These are phyloP conservation scores for Quercus cerris DNA, from an alignment of 306 rosid species.

Conservation along the genomic window DNA sequence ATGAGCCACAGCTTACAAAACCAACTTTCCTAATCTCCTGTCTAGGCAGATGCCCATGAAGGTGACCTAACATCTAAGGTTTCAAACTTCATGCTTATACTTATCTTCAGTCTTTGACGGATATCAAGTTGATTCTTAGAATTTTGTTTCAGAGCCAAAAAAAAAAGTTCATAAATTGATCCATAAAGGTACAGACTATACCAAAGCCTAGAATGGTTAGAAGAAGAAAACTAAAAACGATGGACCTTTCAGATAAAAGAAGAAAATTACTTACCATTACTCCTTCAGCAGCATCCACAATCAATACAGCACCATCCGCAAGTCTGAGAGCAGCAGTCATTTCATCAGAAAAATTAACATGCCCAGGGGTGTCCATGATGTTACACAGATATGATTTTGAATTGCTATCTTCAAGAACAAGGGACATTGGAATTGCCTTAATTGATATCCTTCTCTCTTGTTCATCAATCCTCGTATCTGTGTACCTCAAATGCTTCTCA, in stretches of 20 bases:
- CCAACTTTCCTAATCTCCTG: background rate
- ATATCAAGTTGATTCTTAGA: background rate
- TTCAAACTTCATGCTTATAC: background rate
- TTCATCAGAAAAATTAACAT: conserved; percentile 94
- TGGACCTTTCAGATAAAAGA: background rate
- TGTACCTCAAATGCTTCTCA: conserved; percentile 82
- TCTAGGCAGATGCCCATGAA: background rate
- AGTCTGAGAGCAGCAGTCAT: conserved; percentile 97
- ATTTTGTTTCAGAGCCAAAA: background rate
- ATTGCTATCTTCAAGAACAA: conserved; percentile 87
- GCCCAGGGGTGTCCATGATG: conserved; percentile 92
- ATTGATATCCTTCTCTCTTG: conserved; percentile 93
- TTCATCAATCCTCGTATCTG: conserved; percentile 90
- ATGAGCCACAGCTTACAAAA: background rate
- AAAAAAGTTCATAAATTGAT: background rate
- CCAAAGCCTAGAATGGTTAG: background rate
- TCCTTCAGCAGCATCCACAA: conserved; percentile 98
- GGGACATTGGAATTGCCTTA: conserved; percentile 91
- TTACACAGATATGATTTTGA: conserved; percentile 87
- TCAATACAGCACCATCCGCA: conserved; percentile 86
- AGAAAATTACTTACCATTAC: conserved; percentile 63
- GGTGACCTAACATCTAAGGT: background rate
- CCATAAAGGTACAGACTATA: background rate
- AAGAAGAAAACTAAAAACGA: background rate
- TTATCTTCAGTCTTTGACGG: background rate